Evolutionary conservation across 441 rosid genomes (phyloP).

Genomic region (Capsella rubella): DNA sequence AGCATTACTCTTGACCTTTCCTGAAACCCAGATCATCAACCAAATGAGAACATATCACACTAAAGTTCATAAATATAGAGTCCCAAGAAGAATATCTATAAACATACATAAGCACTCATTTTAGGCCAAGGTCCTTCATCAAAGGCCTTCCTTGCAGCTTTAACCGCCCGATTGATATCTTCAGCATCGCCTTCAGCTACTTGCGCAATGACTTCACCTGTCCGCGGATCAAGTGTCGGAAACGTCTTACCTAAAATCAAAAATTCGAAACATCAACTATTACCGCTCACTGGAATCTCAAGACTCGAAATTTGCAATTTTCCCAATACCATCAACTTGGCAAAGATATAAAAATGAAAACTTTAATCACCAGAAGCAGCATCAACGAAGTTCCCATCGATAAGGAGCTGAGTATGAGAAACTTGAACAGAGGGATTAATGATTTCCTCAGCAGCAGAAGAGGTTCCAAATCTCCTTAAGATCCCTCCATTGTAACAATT

Average conservation of each 20-base stretch:
- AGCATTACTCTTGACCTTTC: slow-evolving; percentile 78
- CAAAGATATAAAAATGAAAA: slow-evolving; percentile 20
- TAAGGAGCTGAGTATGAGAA: slow-evolving; percentile 64
- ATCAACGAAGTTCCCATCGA: slow-evolving; percentile 78
- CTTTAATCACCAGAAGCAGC: slow-evolving; percentile 72
- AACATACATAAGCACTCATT: slow-evolving; percentile 63
- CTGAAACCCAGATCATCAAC: slow-evolving; percentile 48
- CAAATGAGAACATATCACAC: slow-evolving; percentile 12
- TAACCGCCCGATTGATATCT: slow-evolving; percentile 65
- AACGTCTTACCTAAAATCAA: slow-evolving; percentile 58
- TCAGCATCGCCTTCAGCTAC: slow-evolving; percentile 69
- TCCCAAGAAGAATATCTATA: neutral
- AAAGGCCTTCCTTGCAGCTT: slow-evolving; percentile 72
- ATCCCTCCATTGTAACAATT: slow-evolving; percentile 45
- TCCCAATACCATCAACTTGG: neutral
- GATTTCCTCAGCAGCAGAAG: slow-evolving; percentile 64
- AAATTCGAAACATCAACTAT: slow-evolving; percentile 1
- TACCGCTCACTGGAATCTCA: slow-evolving; percentile 5
- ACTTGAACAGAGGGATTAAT: slow-evolving; percentile 67
- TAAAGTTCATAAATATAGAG: neutral
- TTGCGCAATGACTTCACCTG: slow-evolving; percentile 62
- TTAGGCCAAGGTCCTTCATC: slow-evolving; percentile 80
- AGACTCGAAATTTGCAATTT: neutral
- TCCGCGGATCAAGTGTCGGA: slow-evolving; percentile 59
- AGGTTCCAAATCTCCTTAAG: slow-evolving; percentile 55